Percentiles rank a stretch among this genome's conserved stretches.
phyloP scores from a whole-genome alignment of 352 stramenopile species.

The Thalassiosira delicatula region DNA sequence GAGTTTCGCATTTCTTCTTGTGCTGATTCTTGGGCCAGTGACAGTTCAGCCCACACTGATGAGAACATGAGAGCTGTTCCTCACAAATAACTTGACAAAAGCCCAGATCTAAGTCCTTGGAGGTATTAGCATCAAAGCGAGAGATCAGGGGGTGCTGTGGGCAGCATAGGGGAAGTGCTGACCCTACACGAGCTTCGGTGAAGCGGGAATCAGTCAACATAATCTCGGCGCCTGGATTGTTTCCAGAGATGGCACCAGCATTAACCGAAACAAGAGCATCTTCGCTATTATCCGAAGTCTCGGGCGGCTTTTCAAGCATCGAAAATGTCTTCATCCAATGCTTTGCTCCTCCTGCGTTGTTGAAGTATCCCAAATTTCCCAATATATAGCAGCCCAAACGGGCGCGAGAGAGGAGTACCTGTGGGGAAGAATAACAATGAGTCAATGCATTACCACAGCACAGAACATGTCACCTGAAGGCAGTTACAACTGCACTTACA shows the following conservation, averaged over 20 bases:
- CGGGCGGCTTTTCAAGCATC: conserved; percentile 71
- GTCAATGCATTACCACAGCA: no score
- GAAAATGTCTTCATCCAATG: conserved; percentile 87
- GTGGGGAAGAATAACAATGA: neutral
- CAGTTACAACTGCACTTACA: conserved; percentile 31
- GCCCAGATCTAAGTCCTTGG: conserved; percentile 79
- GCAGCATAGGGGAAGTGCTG: conserved; percentile 86
- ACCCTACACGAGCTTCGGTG: conserved; percentile 74
- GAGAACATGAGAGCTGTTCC: conserved; percentile 79
- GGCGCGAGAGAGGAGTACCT: conserved; percentile 86
- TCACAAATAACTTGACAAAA: conserved; percentile 87
- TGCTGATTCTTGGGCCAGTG: conserved; percentile 84
- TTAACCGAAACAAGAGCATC: conserved; percentile 25
- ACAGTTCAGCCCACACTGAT: conserved; percentile 84
- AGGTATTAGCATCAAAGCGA: conserved; percentile 53
- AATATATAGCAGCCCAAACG: conserved; percentile 88
- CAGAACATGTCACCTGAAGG: no score
- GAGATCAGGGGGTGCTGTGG: conserved; percentile 78
- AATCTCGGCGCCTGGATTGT: neutral
- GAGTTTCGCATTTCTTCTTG: conserved; percentile 79
- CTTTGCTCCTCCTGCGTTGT: conserved; percentile 50
- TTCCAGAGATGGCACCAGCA: neutral
- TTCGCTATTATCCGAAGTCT: conserved; percentile 48
- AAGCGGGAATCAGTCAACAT: conserved; percentile 64
- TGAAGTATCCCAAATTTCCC: conserved; percentile 87